Evolutionary conservation across 495 filamentous ascomycete species (phyloP).

Genomic region (Aspergillus asperescens): DNA sequence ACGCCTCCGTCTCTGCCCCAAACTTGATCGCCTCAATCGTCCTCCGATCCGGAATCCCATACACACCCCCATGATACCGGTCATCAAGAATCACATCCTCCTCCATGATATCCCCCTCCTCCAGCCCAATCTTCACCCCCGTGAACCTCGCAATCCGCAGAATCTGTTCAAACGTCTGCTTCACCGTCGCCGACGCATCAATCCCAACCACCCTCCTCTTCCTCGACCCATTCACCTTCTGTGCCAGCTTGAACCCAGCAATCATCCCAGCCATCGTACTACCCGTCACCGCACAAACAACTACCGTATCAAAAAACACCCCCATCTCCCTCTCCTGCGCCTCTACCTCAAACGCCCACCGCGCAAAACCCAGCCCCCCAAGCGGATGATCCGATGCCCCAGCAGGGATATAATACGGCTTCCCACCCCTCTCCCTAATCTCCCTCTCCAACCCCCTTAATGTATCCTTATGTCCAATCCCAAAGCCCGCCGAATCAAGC

Average conservation of each 20-base stretch:
- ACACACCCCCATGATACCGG: slow-evolving; percentile 55
- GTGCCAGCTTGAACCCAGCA: slow-evolving; percentile 55
- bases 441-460: slow-evolving; percentile 43
- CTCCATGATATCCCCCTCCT: slow-evolving; percentile 48
- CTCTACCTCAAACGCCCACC: slow-evolving; percentile 58
- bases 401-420: slow-evolving; percentile 61
- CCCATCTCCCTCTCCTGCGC: slow-evolving; percentile 53
- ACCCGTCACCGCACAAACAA: slow-evolving; percentile 61
- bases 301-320: slow-evolving; percentile 53
- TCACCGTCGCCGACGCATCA: slow-evolving; percentile 54
- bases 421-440: slow-evolving; percentile 39
- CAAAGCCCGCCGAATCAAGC: slow-evolving; percentile 47
- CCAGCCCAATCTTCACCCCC: slow-evolving; percentile 51
- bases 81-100: slow-evolving; percentile 57
- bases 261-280: slow-evolving; percentile 59
- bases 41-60: slow-evolving; percentile 52
- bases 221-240: slow-evolving; percentile 33
- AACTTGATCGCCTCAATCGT: slow-evolving; percentile 59
- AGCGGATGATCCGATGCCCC: slow-evolving; percentile 62
- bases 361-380: slow-evolving; percentile 58
- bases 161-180: slow-evolving; percentile 52
- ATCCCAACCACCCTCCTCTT: slow-evolving; percentile 54
- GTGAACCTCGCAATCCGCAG: slow-evolving; percentile 56
- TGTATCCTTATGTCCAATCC: slow-evolving; percentile 56
- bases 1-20: slow-evolving; percentile 55